Evolutionary conservation across 768 basidiomycete genomes (phyloP), one percentile per base, ranked within the genome.

Genomic region (Panellus pusillus): DNA sequence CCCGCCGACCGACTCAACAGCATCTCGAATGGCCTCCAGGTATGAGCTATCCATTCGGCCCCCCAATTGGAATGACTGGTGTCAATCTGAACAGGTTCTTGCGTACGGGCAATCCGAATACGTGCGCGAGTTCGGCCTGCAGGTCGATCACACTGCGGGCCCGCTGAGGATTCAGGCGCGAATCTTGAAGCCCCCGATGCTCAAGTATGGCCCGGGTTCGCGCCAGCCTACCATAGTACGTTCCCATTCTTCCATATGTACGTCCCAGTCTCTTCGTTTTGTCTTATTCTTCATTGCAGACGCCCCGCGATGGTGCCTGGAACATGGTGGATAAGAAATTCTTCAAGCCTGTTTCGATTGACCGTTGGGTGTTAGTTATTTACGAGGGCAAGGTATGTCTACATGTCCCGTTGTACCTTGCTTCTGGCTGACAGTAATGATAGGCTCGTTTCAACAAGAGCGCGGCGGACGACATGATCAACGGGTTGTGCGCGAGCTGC

Each of bases 301-400:
- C 32, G 32, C 32, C 32, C 32, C 32, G 32, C 32, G 32, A 35
- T 8, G 90, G 89, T 12, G 69, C 81, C 0, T 92, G 90, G 90
- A 92, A 91, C 53, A 88, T 91, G 90, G 75, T 89, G 2, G 85
- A 89, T 59, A 88, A 87, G 58, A 75, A 77, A 28, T 90, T 92
- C 70, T 86, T 74, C 69, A 72, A 70, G 50, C 80, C 87, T 0
- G 77, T 70, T 1, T 61, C 57, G 11, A 80, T 92, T 48, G 65
- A 72, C 0, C 72, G 76, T 15, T 91, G 87, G 86, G 75, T 78
- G 28, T 71, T 91, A 4, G 76, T 87, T 7, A 62, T 90, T 20
- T 91, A 84, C 57, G 89, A 91, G 66, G 75, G 79, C 17, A 70
- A 79, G 44, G 52, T 53, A 0, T n/a, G 44, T 41, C 13, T 4